phyloP scores from a whole-genome alignment of 768 basidiomycete species.

The Rickenella mellea region DNA sequence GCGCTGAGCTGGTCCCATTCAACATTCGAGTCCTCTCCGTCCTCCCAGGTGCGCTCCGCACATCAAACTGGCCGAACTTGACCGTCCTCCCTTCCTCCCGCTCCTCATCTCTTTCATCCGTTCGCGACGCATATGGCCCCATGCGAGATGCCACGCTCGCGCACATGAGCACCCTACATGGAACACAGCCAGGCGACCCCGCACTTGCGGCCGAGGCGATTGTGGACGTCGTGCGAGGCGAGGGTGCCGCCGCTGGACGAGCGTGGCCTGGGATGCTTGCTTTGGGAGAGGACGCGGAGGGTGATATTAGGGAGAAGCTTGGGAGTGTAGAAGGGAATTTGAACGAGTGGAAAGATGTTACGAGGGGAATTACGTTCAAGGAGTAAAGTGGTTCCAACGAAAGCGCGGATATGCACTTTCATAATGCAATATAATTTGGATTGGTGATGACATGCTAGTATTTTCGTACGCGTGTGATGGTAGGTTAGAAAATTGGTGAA shows the following conservation, averaged over 20 bases:
- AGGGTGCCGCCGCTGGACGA: slow-evolving; percentile 15
- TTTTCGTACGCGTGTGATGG: neutral
- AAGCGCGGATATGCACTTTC: neutral
- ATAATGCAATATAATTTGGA: neutral
- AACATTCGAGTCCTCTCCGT: slow-evolving; percentile 18
- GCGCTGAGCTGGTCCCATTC: slow-evolving; percentile 16
- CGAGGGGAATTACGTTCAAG: neutral
- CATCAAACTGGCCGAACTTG: slow-evolving; percentile 6
- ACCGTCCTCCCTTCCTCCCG: slow-evolving; percentile 1
- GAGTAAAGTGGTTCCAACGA: neutral
- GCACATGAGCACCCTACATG: slow-evolving; percentile 5
- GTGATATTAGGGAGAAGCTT: slow-evolving; percentile 12
- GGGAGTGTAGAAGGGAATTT: slow-evolving; percentile 3
- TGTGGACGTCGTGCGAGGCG: slow-evolving; percentile 21
- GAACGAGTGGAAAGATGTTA: slow-evolving; percentile 13
- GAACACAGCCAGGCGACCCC: slow-evolving; percentile 29
- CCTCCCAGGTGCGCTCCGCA: slow-evolving; percentile 17
- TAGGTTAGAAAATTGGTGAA: neutral
- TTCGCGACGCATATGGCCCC: slow-evolving; percentile 15
- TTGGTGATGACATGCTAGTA: neutral
- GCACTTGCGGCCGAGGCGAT: slow-evolving; percentile 24
- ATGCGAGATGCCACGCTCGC: slow-evolving; percentile 17
- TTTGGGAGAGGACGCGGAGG: slow-evolving; percentile 16
- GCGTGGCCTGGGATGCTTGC: slow-evolving; percentile 13
- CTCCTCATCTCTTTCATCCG: slow-evolving; percentile 3